Base-by-base conservation (phyloP, 306 rosid species). In the Alnus rubra region DNA sequence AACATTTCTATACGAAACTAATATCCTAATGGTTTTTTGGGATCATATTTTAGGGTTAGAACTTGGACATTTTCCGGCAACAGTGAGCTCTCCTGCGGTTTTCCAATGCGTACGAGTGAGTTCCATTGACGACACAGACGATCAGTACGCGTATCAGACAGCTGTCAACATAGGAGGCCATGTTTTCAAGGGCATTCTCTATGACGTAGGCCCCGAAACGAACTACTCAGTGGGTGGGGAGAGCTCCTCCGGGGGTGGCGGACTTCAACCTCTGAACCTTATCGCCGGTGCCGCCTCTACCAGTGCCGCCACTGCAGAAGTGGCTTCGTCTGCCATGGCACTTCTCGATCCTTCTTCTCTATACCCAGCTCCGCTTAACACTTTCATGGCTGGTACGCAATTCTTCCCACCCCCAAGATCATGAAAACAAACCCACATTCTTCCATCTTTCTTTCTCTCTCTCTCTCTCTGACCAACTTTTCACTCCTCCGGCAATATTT, bases 361-460 rank as follows among this genome's bases (percentile, higher is more conserved):
- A 62, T 93, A 93, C 76, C 84, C 90, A 16, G 82, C 94, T 79
- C 90, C 94, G 7, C 81, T 88, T n/a, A 93, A 83, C 87, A 69
- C 96, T 39, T 96, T 78, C 93, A 90, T 96, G 88, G 85, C 93
- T 77, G 90, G 97, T 90, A 96, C 99, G 97, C 99, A 96, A 86
- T 96, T 93, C 97, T 96, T 93, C 97, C 91, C 87, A 77, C 98
- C 92, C 72, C 97, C 96, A 83, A 92, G 99, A 90, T 91, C 99
- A 84, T 93, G 90, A 88, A 79, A 81, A 73, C 47, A 58, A 75
- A 76, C 50, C 19, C 51, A 51, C 73, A 28, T 49, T 52, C 71
- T 69, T 70, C 51, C 13, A 8, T 23, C 28, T 23, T 23, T 23
- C 28, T 23, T 23, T 23, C 28, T 23, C 28, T 23, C 28, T 23